Conservation (phyloP, 2,329 filamentous ascomycete genomes). For the Trichophyton verrucosum region DNA sequence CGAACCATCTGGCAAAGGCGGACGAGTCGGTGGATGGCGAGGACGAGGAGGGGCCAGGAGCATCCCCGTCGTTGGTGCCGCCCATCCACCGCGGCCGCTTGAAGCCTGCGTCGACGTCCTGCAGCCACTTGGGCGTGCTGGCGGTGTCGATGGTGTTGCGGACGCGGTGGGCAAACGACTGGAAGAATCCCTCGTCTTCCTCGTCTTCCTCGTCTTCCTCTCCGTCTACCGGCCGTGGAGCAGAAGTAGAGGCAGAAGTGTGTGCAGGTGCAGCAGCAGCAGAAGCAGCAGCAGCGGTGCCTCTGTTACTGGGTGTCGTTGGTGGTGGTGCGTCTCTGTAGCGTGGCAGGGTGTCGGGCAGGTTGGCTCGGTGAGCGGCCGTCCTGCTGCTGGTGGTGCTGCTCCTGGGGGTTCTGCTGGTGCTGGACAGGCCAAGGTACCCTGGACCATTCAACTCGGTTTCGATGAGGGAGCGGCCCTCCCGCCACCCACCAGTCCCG, state of each 20-base stretch:
- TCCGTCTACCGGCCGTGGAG: not conserved
- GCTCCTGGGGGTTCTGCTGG: not conserved
- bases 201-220: conserved; percentile 35
- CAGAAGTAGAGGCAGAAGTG: too few species aligned
- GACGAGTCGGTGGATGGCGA: not conserved
- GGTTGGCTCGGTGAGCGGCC: not conserved
- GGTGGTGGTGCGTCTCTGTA: conserved; percentile 2
- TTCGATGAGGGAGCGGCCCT: conserved; percentile 82
- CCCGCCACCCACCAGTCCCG: conserved; percentile 76
- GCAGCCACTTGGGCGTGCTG: conserved; percentile 70
- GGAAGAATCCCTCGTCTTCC: conserved; percentile 61
- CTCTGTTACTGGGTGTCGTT: too few species aligned
- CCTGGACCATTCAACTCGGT: conserved; percentile 59
- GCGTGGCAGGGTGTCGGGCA: conserved; percentile 3
- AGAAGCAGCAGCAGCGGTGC: too few species aligned
- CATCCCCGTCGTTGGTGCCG: conserved; percentile 36
- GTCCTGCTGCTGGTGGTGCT: not conserved
- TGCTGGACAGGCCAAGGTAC: conserved; percentile 33
- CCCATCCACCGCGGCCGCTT: conserved; percentile 75
- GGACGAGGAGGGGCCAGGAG: not conserved
- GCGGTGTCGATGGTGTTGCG: conserved; percentile 84
- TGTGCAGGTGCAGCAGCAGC: too few species aligned
- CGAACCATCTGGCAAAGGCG: not conserved
- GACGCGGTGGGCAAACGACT: conserved; percentile 69
- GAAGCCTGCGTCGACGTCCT: conserved; percentile 55